Evolutionary conservation across 495 filamentous ascomycete genomes (phyloP).

Genomic region (Baudoinia panamericana): DNA sequence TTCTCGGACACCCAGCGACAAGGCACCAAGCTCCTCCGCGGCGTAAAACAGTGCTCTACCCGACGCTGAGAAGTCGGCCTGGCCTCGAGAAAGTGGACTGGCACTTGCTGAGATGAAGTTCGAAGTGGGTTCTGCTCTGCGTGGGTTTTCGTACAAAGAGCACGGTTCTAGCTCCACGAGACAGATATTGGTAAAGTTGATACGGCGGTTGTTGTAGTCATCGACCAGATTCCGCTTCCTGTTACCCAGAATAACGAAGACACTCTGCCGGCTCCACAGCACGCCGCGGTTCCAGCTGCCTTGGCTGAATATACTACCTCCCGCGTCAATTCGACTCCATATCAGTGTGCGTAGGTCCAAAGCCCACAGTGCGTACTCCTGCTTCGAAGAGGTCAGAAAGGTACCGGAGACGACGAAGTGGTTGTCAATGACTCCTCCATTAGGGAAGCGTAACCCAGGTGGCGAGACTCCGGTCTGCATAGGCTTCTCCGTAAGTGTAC

Average conservation of each 20-base stretch:
- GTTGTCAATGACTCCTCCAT: slow-evolving; percentile 82
- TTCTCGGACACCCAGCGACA: slow-evolving; percentile 64
- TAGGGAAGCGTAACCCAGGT: slow-evolving; percentile 86
- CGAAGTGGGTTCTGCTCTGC: slow-evolving; percentile 59
- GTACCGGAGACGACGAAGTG: slow-evolving; percentile 96
- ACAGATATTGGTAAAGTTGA: slow-evolving; percentile 93
- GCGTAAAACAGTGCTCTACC: slow-evolving; percentile 54
- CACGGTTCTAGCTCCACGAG: slow-evolving; percentile 95
- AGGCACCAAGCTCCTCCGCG: slow-evolving; percentile 73
- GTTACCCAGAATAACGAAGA: slow-evolving; percentile 89
- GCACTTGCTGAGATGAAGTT: slow-evolving; percentile 70
- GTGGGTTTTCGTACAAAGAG: slow-evolving; percentile 89
- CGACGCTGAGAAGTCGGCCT: slow-evolving; percentile 39
- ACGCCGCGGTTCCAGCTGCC: slow-evolving; percentile 96
- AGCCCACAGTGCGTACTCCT: slow-evolving; percentile 96
- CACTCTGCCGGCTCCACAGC: slow-evolving; percentile 81
- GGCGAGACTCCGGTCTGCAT: slow-evolving; percentile 82
- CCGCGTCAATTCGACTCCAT: slow-evolving; percentile 92
- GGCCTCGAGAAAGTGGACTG: slow-evolving; percentile 30
- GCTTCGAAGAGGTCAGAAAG: slow-evolving; percentile 91
- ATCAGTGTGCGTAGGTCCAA: slow-evolving; percentile 74
- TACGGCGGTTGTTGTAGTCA: slow-evolving; percentile 93
- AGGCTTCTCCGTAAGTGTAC: slow-evolving; percentile 68
- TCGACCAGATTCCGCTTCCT: slow-evolving; percentile 88
- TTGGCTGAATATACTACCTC: slow-evolving; percentile 83